Base-by-base conservation (phyloP, 345 rosid genomes). In the Hevea brasiliensis region DNA sequence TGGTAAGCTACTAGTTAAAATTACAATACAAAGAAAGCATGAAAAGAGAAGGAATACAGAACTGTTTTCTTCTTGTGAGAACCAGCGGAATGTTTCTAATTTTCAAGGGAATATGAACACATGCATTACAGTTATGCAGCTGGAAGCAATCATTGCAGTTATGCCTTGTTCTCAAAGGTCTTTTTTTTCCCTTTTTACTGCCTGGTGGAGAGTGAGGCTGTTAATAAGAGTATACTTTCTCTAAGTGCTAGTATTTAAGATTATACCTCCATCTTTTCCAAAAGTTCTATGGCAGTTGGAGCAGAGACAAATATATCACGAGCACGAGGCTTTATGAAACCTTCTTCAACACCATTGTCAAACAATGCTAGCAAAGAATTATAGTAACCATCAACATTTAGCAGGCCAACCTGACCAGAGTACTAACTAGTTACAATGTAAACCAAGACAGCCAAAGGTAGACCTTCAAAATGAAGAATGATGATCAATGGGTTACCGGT, bases 321-420 rank as follows among this genome's bases (percentile, higher is more conserved):
- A 56, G 98, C 98, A 40, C 89, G 71, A 9, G 94, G 92, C 80
- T 88, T 92, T 81, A 92, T 95, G 72, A 95, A 95, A 72, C 98
- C 98, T 85, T 95, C 96, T 84, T 83, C 69, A n/a, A 95, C 98
- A 9, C 97, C 94, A 20, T 85, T 92, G 87, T 95, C 99, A 69
- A 92, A 92, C 75, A 95, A 73, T 67, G 89, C 82, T 57, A 95
- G 97, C 82, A 95, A 78, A 79, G 72, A 79, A 81, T 92, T 82
- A 72, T 92, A 95, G 84, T 92, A 95, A 0, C 98, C 99, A 78
- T 95, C 99, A 71, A 88, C 90, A 78, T 95, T 95, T 76, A 95
- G 89, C 76, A 95, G 77, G 77, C 98, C 99, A 70, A 95, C 90
- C 97, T 95, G 88, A 74, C 56, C 21, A 74, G 20, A 41, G 17